Evolutionary conservation across 1,139 yeast species (phyloP).

Genomic region (Nakaseomyces delphensis): DNA sequence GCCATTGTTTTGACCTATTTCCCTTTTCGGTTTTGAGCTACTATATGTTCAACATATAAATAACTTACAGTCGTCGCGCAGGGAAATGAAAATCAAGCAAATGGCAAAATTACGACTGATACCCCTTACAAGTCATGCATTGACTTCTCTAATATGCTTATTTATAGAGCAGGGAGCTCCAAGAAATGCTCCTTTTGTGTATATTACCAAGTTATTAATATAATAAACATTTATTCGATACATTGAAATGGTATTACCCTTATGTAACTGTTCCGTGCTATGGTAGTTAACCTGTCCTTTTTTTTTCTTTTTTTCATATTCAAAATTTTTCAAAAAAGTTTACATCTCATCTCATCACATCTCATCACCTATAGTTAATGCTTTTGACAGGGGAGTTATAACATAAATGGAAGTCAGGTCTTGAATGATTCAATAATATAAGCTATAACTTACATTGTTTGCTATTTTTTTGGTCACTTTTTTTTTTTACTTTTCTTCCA

Average conservation of each 20-base stretch:
- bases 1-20: too few species aligned
- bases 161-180: slow-evolving; percentile 3
- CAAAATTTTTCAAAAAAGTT: not conserved
- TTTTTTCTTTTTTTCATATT: not conserved
- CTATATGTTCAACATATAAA: too few species aligned
- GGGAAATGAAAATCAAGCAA: too few species aligned
- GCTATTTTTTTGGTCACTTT: too few species aligned
- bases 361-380: not conserved
- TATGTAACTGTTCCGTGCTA: not conserved
- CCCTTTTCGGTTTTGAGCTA: too few species aligned
- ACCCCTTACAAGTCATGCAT: not conserved
- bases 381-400: not conserved
- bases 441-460: too few species aligned
- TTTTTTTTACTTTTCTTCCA: too few species aligned
- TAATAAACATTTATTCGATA: not conserved
- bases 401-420: not conserved
- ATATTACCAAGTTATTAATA: slow-evolving; percentile 4
- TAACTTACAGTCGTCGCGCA: too few species aligned
- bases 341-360: slow-evolving; percentile 7
- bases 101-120: not conserved
- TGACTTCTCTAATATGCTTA: slow-evolving; percentile 1
- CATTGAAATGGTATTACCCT: too few species aligned
- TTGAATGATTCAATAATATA: too few species aligned
- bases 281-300: not conserved
- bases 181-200: not conserved